These are phyloP conservation scores for Pseudophaeomoniella oleicola DNA, from an alignment of 2,329 filamentous ascomycete genomes.

Conservation along the genomic window DNA sequence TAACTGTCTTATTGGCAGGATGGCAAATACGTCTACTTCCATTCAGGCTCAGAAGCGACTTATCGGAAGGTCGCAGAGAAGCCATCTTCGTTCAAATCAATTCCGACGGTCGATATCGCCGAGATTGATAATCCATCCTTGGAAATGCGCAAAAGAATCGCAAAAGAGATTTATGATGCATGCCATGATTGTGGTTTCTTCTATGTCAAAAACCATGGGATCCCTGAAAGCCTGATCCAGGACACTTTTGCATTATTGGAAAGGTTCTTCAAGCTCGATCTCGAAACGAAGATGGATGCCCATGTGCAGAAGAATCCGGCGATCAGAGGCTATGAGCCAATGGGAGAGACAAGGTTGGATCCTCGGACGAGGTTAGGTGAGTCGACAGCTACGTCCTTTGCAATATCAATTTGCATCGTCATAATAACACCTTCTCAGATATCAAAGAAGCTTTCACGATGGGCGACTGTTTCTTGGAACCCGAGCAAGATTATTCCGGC, in stretches of 20 bases:
- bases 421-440: too few species aligned
- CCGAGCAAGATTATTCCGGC: conserved; percentile 19
- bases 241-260: conserved; percentile 14
- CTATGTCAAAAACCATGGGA: conserved; percentile 13
- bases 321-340: conserved; percentile 18
- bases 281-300: conserved; percentile 19
- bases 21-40: conserved; percentile 17
- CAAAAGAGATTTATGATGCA: conserved; percentile 5
- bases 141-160: conserved; percentile 11
- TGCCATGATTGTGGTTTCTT: conserved; percentile 11
- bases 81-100: conserved; percentile 16
- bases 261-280: conserved; percentile 17
- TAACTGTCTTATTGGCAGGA: too few species aligned
- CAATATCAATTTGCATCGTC: too few species aligned
- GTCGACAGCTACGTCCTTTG: conserved; percentile 3
- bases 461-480: conserved; percentile 22
- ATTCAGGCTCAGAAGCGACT: conserved; percentile 17
- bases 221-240: conserved; percentile 8
- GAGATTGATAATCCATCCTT: conserved; percentile 11
- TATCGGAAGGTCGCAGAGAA: conserved; percentile 14
- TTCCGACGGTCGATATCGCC: conserved; percentile 18
- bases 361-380: conserved; percentile 14
- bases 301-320: conserved; percentile 21
- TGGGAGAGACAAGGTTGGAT: conserved; percentile 19
- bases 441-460: conserved; percentile 22